phyloP scores from a whole-genome alignment of 495 filamentous ascomycete species.

The Talaromyces ruber region DNA sequence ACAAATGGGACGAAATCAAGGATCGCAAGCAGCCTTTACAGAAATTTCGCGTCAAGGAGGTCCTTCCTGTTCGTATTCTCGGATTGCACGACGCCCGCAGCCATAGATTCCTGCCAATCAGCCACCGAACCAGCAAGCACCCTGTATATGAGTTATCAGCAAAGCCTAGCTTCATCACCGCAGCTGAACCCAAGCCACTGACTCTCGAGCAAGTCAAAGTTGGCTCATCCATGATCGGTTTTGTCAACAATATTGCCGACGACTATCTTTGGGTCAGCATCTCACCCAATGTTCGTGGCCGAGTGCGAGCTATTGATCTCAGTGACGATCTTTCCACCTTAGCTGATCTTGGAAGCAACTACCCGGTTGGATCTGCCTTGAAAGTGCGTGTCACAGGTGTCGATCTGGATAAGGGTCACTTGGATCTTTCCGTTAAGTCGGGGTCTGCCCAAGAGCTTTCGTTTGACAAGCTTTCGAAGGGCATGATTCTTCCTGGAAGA shows the following conservation, averaged over 20 bases:
- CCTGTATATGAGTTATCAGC: conserved; percentile 86
- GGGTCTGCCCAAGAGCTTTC: conserved; percentile 23
- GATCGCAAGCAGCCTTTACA: conserved; percentile 71
- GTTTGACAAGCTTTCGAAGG: conserved; percentile 48
- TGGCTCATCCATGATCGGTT: conserved; percentile 65
- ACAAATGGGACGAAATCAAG: conserved; percentile 76
- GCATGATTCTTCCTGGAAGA: conserved; percentile 72
- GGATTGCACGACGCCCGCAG: conserved; percentile 86
- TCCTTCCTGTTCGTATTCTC: conserved; percentile 66
- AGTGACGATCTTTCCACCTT: conserved; percentile 75
- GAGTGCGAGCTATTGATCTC: conserved; percentile 71
- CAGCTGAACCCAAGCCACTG: conserved; percentile 47
- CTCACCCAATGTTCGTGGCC: conserved; percentile 81
- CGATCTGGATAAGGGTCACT: conserved; percentile 60
- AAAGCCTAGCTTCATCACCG: conserved; percentile 57
- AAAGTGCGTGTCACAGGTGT: conserved; percentile 67
- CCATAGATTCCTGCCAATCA: conserved; percentile 86
- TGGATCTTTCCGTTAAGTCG: conserved; percentile 74
- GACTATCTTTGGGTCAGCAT: conserved; percentile 82
- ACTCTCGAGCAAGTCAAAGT: conserved; percentile 64
- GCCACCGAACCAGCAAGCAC: conserved; percentile 65
- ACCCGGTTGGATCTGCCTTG: conserved; percentile 80
- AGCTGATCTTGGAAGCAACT: conserved; percentile 67
- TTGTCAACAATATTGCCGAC: conserved; percentile 77
- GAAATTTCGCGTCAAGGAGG: conserved; percentile 59